Conservation (phyloP, 2,329 filamentous ascomycete genomes). For the Periconia digitata region DNA sequence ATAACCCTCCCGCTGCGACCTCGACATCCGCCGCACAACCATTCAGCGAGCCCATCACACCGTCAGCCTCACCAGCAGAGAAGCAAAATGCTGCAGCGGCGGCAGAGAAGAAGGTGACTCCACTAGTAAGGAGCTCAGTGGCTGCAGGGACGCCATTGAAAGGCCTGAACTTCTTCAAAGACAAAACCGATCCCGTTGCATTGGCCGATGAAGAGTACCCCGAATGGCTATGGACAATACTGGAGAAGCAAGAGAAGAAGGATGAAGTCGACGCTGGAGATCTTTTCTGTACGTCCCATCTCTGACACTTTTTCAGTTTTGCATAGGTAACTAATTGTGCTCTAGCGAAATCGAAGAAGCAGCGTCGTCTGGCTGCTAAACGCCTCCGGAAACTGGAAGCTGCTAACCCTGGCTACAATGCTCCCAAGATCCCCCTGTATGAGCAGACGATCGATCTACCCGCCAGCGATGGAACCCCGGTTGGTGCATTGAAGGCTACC, state of each 20-base stretch:
- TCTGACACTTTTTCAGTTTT: not conserved
- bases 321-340: not conserved
- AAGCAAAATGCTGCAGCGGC: constrained; percentile 27
- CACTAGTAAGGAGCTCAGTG: constrained; percentile 52
- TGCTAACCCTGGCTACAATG: constrained; percentile 66
- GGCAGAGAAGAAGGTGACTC: constrained; percentile 32
- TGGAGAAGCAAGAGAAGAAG: constrained; percentile 62
- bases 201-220: constrained; percentile 76
- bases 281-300: constrained; percentile 70
- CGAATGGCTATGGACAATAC: constrained; percentile 74
- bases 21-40: constrained; percentile 51
- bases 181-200: constrained; percentile 71
- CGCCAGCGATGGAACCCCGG: constrained; percentile 50
- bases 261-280: constrained; percentile 65
- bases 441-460: constrained; percentile 78
- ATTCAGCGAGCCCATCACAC: constrained; percentile 45
- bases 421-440: constrained; percentile 68
- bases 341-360: constrained; percentile 73
- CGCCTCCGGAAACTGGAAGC: constrained; percentile 63
- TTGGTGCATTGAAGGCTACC: constrained; percentile 50
- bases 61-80: constrained; percentile 20
- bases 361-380: constrained; percentile 70
- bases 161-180: constrained; percentile 78
- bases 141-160: constrained; percentile 69
- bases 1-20: constrained; percentile 43